Evolutionary conservation across 441 rosid genomes (phyloP), one percentile per base, ranked within the genome.

Genomic region (Arabidopsis lyrata): DNA sequence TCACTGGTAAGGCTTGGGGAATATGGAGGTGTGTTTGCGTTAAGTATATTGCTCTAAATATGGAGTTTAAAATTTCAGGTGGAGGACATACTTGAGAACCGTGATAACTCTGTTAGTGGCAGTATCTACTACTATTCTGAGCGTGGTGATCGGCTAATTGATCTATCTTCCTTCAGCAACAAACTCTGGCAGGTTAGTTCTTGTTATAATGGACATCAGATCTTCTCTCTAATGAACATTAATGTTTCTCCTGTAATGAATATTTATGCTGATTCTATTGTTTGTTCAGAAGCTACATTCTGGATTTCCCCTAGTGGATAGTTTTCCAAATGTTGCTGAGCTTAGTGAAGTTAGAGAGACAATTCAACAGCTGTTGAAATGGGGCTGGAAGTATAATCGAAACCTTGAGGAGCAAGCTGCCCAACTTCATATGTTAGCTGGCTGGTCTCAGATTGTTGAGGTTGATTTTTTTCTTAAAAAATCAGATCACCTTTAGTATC

Each of bases 351-450:
- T 83, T 63, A 90, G 86, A 76, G 95, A 90, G 83, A 76, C 88
- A 38, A 84, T 93, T 82, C 99, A 93, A 78, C 86, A 85, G 71
- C 83, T 93, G 71, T 73, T 95, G 78, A 89, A 96, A 85, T 93
- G 99, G 98, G 99, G 92, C 54, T 95, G 98, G 99, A 93, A 87
- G 80, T 85, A 88, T 81, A 92, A 95, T 78, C 90, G 85, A 74
- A 95, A 93, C 84, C 98, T 95, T 54, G 98, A 95, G 85, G 99
- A 95, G 76, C 97, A 91, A 81, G 97, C 97, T 77, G 98, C 97
- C 75, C 98, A 95, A 77, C 98, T 93, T 81, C 99, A 95, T 78
- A 93, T 91, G 98, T 84, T 95, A 82, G 84, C 93, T 76, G 99
- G 93, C 65, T 95, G 99, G 98, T 88, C 98, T 66, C 98, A 91